Base-by-base conservation (phyloP, 208 protist species). In the Wallacemonas sp. region DNA sequence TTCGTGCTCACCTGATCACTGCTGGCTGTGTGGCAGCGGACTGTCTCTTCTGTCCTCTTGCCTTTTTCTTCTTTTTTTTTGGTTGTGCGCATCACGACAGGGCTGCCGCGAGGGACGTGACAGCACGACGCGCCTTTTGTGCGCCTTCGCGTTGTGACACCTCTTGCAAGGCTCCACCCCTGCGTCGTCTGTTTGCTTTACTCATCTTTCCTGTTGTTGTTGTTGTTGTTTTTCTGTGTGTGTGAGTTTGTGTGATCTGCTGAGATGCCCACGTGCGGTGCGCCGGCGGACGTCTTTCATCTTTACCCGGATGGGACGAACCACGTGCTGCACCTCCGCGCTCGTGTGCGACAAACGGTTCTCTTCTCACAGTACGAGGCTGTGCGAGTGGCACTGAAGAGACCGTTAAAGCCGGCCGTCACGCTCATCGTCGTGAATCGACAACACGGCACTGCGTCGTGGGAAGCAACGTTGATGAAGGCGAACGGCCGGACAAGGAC, bases 281-380 rank as follows among this genome's bases (percentile, higher is more conserved):
- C 45, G 21, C 17, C 45, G 6, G 3, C 6, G n/a, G 45, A 53
- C 5, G 17, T 53, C 6, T 32, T 53, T 29, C 45, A 53, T 26
- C 26, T 41, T 12, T 57, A 57, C 50, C 50, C 50, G 8, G 50
- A 57, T 57, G 50, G 50, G 17, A 57, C 50, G 3, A n/a, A 39
- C 13, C 50, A 57, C 50, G 32, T 57, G 10, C 15, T 57, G 9
- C 50, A 57, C 22, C 22, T 57, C 5, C 50, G 32, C 10, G 9
- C 30, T 4, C 1, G 50, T 19, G 5, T 57, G 50, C 33, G 38
- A n/a, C 26, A 26, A 4, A 57, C 50, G 50, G 50, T 57, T 15
- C 50, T 57, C 29, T 37, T 57, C 29, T 27, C 24, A 3, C 50
- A 57, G 50, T 57, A 39, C 32, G 30, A 57, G 8, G 50, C 50